These are phyloP conservation scores for Dionaea muscipula DNA, from an alignment of 179 eudicot species.

Conservation along the genomic window DNA sequence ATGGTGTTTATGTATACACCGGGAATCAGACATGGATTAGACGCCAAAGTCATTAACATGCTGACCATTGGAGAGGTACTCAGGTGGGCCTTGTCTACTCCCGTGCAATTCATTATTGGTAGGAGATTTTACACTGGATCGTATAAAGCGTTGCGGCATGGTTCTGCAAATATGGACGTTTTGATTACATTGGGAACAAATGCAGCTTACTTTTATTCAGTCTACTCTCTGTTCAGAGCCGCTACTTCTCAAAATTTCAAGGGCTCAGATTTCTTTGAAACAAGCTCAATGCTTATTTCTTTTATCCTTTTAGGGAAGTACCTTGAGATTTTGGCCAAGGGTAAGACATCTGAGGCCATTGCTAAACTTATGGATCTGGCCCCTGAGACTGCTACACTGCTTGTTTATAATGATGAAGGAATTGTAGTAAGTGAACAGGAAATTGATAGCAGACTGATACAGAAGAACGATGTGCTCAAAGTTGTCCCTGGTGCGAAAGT, in stretches of 20 bases:
- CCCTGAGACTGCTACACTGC: constrained; percentile 61
- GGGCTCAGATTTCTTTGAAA: constrained; percentile 83
- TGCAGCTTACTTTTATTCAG: constrained; percentile 88
- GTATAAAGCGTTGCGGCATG: constrained; percentile 60
- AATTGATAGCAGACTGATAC: constrained; percentile 69
- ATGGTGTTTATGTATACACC: constrained; percentile 93
- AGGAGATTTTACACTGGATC: constrained; percentile 68
- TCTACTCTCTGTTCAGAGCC: constrained; percentile 59
- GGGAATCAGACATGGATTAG: constrained; percentile 41
- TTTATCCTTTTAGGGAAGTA: constrained; percentile 91
- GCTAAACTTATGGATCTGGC: constrained; percentile 90
- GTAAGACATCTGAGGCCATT: constrained; percentile 91
- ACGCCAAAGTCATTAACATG: constrained; percentile 58
- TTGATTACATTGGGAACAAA: constrained; percentile 86
- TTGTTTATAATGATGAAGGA: constrained; percentile 45
- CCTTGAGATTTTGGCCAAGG: constrained; percentile 80
- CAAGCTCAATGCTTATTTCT: constrained; percentile 88
- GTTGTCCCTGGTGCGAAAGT: constrained; percentile 82
- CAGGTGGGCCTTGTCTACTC: constrained; percentile 76
- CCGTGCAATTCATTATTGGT: constrained; percentile 86
- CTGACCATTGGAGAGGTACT: constrained; percentile 54
- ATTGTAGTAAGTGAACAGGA: constrained; percentile 55
- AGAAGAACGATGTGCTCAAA: constrained; percentile 73
- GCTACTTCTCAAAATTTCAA: constrained; percentile 51
- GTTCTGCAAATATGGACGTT: constrained; percentile 97